Evolutionary conservation across 768 basidiomycete species (phyloP), one percentile per base, ranked within the genome.

Genomic region (Naganishia antarctica): DNA sequence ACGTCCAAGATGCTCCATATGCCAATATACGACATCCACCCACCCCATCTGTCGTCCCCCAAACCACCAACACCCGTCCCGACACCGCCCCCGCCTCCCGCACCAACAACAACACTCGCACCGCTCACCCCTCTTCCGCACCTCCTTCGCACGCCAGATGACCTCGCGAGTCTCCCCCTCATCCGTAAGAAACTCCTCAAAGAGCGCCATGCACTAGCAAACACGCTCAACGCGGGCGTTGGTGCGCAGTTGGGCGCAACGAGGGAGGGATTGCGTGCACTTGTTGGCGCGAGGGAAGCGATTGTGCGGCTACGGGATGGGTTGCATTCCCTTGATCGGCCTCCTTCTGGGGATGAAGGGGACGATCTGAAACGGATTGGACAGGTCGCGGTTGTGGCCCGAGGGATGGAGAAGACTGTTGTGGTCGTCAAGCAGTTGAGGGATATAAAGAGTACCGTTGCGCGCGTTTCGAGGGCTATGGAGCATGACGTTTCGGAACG

Each of bases 121-220:
- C 11, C 50, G 21, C 23, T 23, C n/a, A 63, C 47, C 75, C 86
- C 88, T 34, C 84, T 91, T 51, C 88, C 89, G 65, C 91, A 94
- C 79, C 87, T 91, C 73, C 83, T 96, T 9, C 91, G 93, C 71
- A 89, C 89, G 23, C 92, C 92, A 0, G 91, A 94, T 71, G 93
- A 96, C 79, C 87, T 98, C 61, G 80, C 85, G 69, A 96, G 96
- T 78, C 84, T 97, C 34, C 82, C 84, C 1, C 84, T 90, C 0
- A 91, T 90, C 73, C 84, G 91, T 67, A 94, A 93, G 81, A 93
- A 93, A 73, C 83, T 97, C 46, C 87, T 92, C 78, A 97, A 97
- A 78, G 94, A 98, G 78, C 94, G 96, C 78, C 86, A 91, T 0
- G 90, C 91, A 9, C 89, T 98, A 66, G 90, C 96, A 73, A 86